phyloP scores from a whole-genome alignment of 179 eudicot genomes.

The Silene noctiflora region DNA sequence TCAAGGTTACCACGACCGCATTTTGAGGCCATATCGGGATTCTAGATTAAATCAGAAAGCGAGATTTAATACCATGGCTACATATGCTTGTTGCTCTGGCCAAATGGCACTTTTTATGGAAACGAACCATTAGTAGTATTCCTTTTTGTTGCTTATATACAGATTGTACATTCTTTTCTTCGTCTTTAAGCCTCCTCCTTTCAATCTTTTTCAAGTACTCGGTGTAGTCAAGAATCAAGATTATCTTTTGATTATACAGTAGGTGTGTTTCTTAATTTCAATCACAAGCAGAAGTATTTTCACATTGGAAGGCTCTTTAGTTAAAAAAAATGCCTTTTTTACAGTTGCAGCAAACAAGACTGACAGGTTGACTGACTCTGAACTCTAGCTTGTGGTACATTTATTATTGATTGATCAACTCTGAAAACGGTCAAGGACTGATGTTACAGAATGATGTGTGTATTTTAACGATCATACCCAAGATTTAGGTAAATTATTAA shows the following conservation, averaged over 20 bases:
- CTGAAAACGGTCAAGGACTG: not conserved
- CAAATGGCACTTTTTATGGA: not conserved
- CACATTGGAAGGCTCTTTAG: not conserved
- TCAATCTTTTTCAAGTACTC: not conserved
- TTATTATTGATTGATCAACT: not conserved
- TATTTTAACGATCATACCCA: not conserved
- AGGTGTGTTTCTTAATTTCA: not conserved
- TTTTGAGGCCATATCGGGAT: not conserved
- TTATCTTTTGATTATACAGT: not conserved
- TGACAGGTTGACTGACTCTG: not conserved
- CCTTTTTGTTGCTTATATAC: not conserved
- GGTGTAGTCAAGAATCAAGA: not conserved
- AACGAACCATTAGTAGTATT: conserved; percentile 2
- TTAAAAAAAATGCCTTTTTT: not conserved
- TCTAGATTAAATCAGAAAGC: not conserved
- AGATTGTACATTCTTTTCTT: not conserved
- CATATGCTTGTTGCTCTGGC: conserved; percentile 5
- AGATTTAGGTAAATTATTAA: not conserved
- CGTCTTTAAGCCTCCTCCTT: not conserved
- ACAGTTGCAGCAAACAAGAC: not conserved
- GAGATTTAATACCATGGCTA: not conserved
- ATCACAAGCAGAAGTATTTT: not conserved
- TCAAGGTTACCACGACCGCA: too few species aligned
- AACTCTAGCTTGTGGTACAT: not conserved
- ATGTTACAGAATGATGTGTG: not conserved